Base-by-base conservation (phyloP, 208 protist species). In the Borovskyia barvae region DNA sequence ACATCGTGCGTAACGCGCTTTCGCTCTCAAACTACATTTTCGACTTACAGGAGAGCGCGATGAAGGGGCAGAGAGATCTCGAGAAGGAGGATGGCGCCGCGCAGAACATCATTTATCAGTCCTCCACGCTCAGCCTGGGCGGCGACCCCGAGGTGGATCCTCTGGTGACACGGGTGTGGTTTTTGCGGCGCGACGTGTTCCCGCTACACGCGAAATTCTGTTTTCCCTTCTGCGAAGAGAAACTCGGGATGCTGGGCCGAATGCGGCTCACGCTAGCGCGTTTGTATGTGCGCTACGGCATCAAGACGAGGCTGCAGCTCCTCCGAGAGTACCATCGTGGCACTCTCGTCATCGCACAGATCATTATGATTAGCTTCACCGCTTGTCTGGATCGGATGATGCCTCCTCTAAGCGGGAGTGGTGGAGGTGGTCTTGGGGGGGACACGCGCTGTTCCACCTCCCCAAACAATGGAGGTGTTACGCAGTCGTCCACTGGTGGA, bases 141-240 rank as follows among this genome's bases (percentile, higher is more conserved):
- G 35, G 62, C n/a, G 62, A 68, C 36, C 62, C 54, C 11, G 42
- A 25, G 28, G 12, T 53, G 22, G 63, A 61, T 25, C 47, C 22
- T 8, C 29, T 70, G 5, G 30, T 62, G 37, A 57, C 60, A 14
- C 19, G 56, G 2, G 42, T 64, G 29, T 80, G 77, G 73, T 80
- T 70, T 45, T 50, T 70, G 29, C 49, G 65, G 6, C 56, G 62
- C 4, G 62, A 66, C 20, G 26, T 77, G 14, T 59, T 65, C 45
- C 36, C 32, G 40, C 48, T 66, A 4, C 79, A 82, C 43, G 33
- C 39, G 15, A 37, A 49, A 0, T 75, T 77, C 24, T 85, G 79
- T 60, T 69, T 67, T 47, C 20, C 60, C 2, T 22, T 79, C 24
- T 85, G 79, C 46, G 79, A 81, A 39, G 79, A 49, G 6, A 54